Conservation (phyloP, 2,329 filamentous ascomycete genomes). For the Alternaria arbusti region DNA sequence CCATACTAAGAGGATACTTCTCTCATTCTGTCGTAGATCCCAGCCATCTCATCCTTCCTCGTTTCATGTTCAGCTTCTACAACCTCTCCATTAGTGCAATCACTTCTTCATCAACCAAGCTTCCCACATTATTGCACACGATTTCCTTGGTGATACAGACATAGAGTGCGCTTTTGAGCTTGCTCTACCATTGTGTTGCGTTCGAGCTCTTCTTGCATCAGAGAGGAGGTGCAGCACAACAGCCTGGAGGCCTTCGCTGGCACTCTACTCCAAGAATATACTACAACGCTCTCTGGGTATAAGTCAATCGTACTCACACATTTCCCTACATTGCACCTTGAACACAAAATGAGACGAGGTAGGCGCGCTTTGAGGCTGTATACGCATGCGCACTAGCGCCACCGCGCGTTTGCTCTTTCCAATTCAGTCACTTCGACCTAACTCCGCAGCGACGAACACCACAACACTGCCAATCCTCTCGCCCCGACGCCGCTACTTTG, state of each 20-base stretch:
- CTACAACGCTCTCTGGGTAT: neutral
- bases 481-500: neutral
- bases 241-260: neutral
- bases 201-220: neutral
- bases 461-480: neutral
- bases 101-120: neutral
- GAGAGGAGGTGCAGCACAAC: neutral
- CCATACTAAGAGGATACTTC: neutral
- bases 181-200: neutral
- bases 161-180: neutral
- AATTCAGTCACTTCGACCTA: constrained; percentile 6
- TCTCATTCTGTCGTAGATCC: neutral
- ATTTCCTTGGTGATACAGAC: neutral
- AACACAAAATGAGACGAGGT: neutral
- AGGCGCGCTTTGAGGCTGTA: neutral
- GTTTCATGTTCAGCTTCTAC: neutral
- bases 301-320: neutral
- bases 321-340: neutral
- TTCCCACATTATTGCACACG: neutral
- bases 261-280: neutral
- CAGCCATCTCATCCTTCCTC: neutral
- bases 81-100: neutral
- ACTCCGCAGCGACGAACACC: neutral
- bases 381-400: neutral
- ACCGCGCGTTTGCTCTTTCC: constrained; percentile 8